Evolutionary conservation across 495 filamentous ascomycete species (phyloP), one percentile per base, ranked within the genome.

Genomic region (Podospora pseudocomata): DNA sequence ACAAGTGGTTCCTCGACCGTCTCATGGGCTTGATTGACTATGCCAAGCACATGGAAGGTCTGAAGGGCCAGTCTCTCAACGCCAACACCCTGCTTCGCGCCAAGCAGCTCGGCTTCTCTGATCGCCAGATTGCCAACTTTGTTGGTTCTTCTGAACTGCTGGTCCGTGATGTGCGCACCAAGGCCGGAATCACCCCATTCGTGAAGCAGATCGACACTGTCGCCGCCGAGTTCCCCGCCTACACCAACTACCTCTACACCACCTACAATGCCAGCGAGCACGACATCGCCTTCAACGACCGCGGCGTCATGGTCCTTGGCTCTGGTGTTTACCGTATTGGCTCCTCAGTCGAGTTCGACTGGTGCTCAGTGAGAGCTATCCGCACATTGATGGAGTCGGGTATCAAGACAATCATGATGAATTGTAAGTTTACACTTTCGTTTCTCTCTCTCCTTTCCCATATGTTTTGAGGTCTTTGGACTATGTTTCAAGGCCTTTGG

Each of bases 131-230:
- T 49, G 95, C 95, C 39, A 93, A 92, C 70, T 98, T 97, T 84
- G 91, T 91, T 87, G 89, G 88, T 75, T 95, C 93, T 15, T 97
- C 92, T 76, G 95, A 99, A 75, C 85, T 96, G 67, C 92, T 92
- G 65, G 88, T 98, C 18, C 87, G 95, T 67, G 88, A 88, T 19
- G 81, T 91, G 79, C 87, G 95, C 75, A 81, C 93, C 55, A 93
- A 97, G 74, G 87, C 90, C 49, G 92, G 91, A 32, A 93, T 99
- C 70, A 86, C 86, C 20, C 95, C 95, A 1, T 87, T 92, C 71
- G 94, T 97, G 64, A 99, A 97, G 85, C 95, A 97, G 80, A 97
- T 99, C 71, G 95, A 99, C 81, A 99, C 95, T 15, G 95, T 99
- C 66, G 95, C 95, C 39, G 95, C 94, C 27, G 95, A 99, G 77